Evolutionary conservation across 108 stramenopile species (phyloP), one percentile per base, ranked within the genome.

Genomic region (Skeletonema menzelii): DNA sequence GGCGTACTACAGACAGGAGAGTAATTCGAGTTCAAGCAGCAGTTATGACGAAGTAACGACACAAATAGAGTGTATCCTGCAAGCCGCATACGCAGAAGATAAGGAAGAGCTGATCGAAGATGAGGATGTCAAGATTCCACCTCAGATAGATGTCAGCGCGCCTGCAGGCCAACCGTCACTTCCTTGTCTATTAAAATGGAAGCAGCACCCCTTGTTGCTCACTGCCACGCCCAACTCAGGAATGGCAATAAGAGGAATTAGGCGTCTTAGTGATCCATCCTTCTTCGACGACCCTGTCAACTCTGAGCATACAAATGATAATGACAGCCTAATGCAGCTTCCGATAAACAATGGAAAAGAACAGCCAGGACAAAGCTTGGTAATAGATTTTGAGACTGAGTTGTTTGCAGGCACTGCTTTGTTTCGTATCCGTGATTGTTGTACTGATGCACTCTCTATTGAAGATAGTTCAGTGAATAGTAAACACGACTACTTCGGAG

Each of bases 311-410:
- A 60, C 40, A 13, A 34, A 71, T 28, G 32, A 71, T 28, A 53
- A 47, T 27, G 28, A 7, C 32, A 22, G 46, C 10, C 15, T 58
- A 1, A 57, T 70, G 3, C 77, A 78, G 65, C 69, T 78, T 5
- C 77, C 77, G 1, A 71, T 78, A 34, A 78, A 78, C 59, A 71
- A 78, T 32, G 77, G 77, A 28, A 70, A 56, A 61, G 77, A 78
- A 47, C 8, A 60, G 13, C 73, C 65, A 2, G 19, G 17, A 14
- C 59, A 71, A 3, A 66, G 46, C 20, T 40, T 56, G 70, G 77
- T 78, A 1, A 71, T 78, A 55, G 77, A 78, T 49, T 78, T 78
- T 66, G 77, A 78, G 58, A 78, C 77, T 26, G 44, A 40, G 4
- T 46, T 55, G 17, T 78, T 78, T 37, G 65, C 63, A 30, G 77